Evolutionary conservation across 495 filamentous ascomycete species (phyloP), one percentile per base, ranked within the genome.

Genomic region (Penicillium paxilli): DNA sequence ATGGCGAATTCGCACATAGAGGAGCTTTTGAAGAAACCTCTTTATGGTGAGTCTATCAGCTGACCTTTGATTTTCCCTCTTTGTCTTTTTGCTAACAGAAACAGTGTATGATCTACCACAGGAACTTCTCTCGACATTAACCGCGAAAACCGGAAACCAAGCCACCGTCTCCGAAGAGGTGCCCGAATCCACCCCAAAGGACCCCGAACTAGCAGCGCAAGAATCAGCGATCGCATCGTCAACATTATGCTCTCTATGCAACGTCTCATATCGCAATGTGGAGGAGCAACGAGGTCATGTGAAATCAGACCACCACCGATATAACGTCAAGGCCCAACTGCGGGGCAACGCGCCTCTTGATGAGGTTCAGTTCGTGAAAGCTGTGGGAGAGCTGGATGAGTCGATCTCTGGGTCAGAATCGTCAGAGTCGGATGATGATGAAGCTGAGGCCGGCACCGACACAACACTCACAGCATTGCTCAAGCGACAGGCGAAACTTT

Each of bases 241-340:
- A 3, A 91, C 89, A 35, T 82, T 88, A 20, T 98, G 94, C 64
- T 81, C 86, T 4, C 84, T 98, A 14, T 98, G 94, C 71, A 78
- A 80, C 25, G 76, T 90, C 16, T 73, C 79, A 0, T 94, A 90
- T 60, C 58, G 70, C 22, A 87, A 76, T 22, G 84, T 96, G 22
- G 79, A 86, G 60, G 92, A 96, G 47, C 95, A 98, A 60, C 83
- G 89, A 40, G 79, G 81, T 47, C 94, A 98, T 74, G 84, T 89
- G 22, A 86, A 87, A 49, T 96, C 92, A n/a, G 94, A 98, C 67
- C 79, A 93, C 42, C 94, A 98, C 70, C 80, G 87, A 49, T 98
- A 96, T 70, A 98, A 98, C 66, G 67, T 97, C 44, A 97, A 96
- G 68, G 90, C 89, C 64, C 93, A 89, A 73, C 70, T 96, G 28